Percentiles rank a stretch among this genome's conserved stretches.
phyloP scores from a whole-genome alignment of 2,329 filamentous ascomycete species.

The Aureobasidium sp. region DNA sequence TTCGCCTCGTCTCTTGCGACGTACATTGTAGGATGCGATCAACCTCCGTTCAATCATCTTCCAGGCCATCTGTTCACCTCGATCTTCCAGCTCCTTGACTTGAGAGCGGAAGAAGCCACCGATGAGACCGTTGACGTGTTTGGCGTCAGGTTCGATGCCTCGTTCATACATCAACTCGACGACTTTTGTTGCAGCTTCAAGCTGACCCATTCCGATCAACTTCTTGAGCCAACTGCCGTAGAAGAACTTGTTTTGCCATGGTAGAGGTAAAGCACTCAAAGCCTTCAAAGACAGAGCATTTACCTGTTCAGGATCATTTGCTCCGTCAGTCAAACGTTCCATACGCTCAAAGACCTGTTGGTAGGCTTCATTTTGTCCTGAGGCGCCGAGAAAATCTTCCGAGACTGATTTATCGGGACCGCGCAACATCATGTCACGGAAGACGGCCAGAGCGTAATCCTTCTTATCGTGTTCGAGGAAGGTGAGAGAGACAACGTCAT shows the following conservation, averaged over 20 bases:
- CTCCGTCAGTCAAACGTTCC: constrained; percentile 22
- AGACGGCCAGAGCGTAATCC: constrained; percentile 76
- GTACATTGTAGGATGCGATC: constrained; percentile 61
- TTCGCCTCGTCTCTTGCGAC: background rate
- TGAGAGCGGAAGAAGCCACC: constrained; percentile 74
- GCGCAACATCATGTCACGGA: constrained; percentile 87
- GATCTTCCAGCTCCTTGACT: constrained; percentile 57
- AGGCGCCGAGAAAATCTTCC: constrained; percentile 34
- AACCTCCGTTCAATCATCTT: constrained; percentile 78
- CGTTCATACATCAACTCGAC: constrained; percentile 78
- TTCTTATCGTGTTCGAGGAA: constrained; percentile 74
- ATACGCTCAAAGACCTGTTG: constrained; percentile 25
- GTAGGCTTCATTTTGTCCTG: constrained; percentile 52
- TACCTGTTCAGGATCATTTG: constrained; percentile 41
- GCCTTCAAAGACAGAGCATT: constrained; percentile 55
- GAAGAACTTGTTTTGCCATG: constrained; percentile 78
- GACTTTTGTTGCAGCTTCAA: constrained; percentile 74
- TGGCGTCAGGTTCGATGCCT: constrained; percentile 72
- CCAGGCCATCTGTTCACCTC: constrained; percentile 77
- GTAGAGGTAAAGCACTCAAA: constrained; percentile 57
- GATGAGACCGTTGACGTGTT: constrained; percentile 85
- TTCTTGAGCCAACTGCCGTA: constrained; percentile 91
- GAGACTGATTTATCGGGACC: constrained; percentile 24
- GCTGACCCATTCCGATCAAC: constrained; percentile 70
- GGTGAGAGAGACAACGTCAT: constrained; percentile 76